Evolutionary conservation across 2,329 filamentous ascomycete species (phyloP).

Genomic region (Emydomyces testavorans): DNA sequence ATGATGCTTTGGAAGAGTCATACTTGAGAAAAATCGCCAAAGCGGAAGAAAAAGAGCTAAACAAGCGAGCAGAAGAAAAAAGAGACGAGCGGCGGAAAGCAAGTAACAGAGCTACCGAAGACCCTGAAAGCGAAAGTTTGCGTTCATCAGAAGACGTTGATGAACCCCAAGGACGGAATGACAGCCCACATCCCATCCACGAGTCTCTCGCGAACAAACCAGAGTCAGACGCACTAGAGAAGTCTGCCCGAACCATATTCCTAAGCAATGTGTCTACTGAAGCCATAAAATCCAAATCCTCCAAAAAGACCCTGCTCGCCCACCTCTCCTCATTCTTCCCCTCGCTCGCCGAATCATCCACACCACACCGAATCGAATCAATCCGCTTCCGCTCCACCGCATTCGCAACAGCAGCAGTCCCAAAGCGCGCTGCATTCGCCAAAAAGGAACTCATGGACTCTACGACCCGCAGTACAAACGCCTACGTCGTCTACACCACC

Average conservation of each 20-base stretch:
- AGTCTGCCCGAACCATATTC: slow-evolving; percentile 82
- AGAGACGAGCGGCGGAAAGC: slow-evolving; percentile 31
- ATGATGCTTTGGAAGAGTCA: slow-evolving; percentile 35
- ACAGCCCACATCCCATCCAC: slow-evolving; percentile 27
- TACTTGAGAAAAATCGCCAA: slow-evolving; percentile 37
- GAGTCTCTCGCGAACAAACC: slow-evolving; percentile 27
- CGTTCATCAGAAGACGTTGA: slow-evolving; percentile 25
- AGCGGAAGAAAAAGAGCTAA: slow-evolving; percentile 31
- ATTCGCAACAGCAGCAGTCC: slow-evolving; percentile 60
- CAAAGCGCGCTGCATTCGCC: slow-evolving; percentile 89
- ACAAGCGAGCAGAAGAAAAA: slow-evolving; percentile 27
- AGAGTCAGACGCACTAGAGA: slow-evolving; percentile 55
- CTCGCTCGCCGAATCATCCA: slow-evolving; percentile 38
- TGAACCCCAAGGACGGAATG: slow-evolving; percentile 25
- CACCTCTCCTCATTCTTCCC: slow-evolving; percentile 68
- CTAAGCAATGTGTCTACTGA: slow-evolving; percentile 77
- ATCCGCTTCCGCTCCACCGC: slow-evolving; percentile 89
- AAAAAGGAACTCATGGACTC: slow-evolving; percentile 82
- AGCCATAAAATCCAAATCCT: slow-evolving; percentile 69
- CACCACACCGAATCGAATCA: slow-evolving; percentile 67
- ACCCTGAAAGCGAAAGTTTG: slow-evolving; percentile 19
- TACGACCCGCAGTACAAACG: slow-evolving; percentile 86
- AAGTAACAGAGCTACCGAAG: slow-evolving; percentile 23
- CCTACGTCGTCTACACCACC: slow-evolving; percentile 81
- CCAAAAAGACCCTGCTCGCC: slow-evolving; percentile 62